Base-by-base conservation (phyloP, 352 stramenopile species). In the Globisporangium nagaii region DNA sequence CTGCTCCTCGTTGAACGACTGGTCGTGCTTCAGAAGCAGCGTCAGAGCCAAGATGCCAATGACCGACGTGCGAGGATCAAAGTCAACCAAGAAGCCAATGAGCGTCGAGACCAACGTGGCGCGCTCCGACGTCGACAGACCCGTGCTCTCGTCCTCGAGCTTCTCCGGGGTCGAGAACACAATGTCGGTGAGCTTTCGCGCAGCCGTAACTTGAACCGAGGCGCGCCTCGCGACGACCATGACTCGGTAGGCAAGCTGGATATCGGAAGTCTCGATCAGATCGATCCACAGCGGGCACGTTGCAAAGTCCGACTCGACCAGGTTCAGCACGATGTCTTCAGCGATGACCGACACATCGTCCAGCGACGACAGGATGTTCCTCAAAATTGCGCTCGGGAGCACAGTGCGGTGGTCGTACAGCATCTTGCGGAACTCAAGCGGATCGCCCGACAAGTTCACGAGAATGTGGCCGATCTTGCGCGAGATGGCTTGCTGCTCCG, bases 231-330 rank as follows among this genome's bases (percentile, higher is more conserved):
- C 69, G 8, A 69, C 63, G 9, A 87, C 62, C 25, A 90, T 66
- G 9, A 91, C 69, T 15, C 70, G 67, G 53, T 88, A 90, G 28
- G 82, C 65, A 7, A 76, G 60, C 27, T 78, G 65, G 20, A 90
- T 71, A 46, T 87, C 75, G 11, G 69, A 71, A 13, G 30, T 77
- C 52, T 90, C 76, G 27, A 93, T 84, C 47, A 90, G 58, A 53
- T 88, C 62, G 34, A 86, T 63, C 83, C 83, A 93, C n/a, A 93
- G 52, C 8, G 83, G 83, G 43, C 83, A 93, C 27, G 79, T 90
- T 12, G 80, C 77, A 45, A 90, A 93, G 52, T 93, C 83, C 12
- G 79, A 88, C 50, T 86, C 78, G 13, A 91, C 83, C 9, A 93
- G 72, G 35, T 86, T 86, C 13, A 83, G 56, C 4, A 91, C 75